Evolutionary conservation across 495 filamentous ascomycete species (phyloP), one percentile per base, ranked within the genome.

Genomic region (Penicillium subrubescens): DNA sequence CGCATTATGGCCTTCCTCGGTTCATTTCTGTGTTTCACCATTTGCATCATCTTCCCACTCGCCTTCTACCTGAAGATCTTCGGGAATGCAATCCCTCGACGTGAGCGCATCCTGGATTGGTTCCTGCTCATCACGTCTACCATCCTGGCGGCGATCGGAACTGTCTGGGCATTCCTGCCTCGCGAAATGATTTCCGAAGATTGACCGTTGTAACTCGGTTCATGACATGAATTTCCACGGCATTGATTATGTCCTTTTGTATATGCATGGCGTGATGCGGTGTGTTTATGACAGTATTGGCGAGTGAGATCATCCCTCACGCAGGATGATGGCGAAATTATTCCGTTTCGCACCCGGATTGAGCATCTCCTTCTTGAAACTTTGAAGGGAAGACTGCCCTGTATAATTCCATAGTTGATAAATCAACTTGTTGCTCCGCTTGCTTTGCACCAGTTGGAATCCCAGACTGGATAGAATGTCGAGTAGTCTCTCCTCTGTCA

Each of bases 51-150:
- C 43, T 79, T 95, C 63, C 95, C 95, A 4, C 75, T 96, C 29
- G 84, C 91, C 23, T 99, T 99, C 70, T 91, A 99, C 72, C 79
- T 99, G 59, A 97, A 94, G 79, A 88, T 99, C 25, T 99, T 97
- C 74, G 88, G 88, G n/a, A 81, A 87, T 29, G 88, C 96, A 67
- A 87, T 99, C 55, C 76, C 79, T n/a, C 70, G 71, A 5, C 68
- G 73, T 44, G 92, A 97, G 71, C 86, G 86, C 63, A 71, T 86
- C 3, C 67, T 92, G 31, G 86, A 90, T 69, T 93, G 87, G 82
- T 72, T 81, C 61, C 73, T 97, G 71, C 89, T 97, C 68, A 75
- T 86, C 8, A 64, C 90, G 43, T 93, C 89, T 31, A 81, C 84
- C 8, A 69, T 88, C 34, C 72, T 97, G 73, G 94, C 90, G 15